Base-by-base conservation (phyloP, 352 stramenopile genomes). In the Phytophthora cajani region DNA sequence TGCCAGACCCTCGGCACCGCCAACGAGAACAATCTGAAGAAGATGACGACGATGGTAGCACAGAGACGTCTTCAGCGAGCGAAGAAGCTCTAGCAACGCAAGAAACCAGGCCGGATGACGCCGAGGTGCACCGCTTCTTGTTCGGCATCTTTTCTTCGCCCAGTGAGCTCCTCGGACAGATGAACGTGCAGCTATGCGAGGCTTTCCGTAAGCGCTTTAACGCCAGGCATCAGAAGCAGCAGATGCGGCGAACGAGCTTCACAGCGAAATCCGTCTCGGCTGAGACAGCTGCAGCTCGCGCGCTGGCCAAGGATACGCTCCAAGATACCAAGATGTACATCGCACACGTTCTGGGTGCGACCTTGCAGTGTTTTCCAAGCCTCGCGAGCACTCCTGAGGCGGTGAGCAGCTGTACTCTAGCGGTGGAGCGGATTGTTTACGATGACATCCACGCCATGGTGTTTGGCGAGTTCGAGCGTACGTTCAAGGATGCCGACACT, bases 271-370 rank as follows among this genome's bases (percentile, higher is more conserved):
- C 65, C 2, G 72, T 19, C 19, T 12, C 46, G 46, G 33, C 47
- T 27, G 50, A 71, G 23, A 33, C 40, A 11, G 33, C 49, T 47
- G 60, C 64, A 19, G 44, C 33, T 33, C 62, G 67, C 1, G 38
- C 47, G 11, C 25, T 79, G 30, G 69, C 65, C 30, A 79, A 79
- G 27, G 82, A 89, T 27, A 89, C 82, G 1, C 71, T 92, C 27
- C 82, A 90, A 21, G 85, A 92, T 56, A 77, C 82, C 7, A 85
- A 88, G 58, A 91, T 91, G 81, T 91, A 92, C 44, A 52, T 92
- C 2, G 81, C 81, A 0, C 82, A 91, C 33, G 58, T 90, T 5
- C 47, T 88, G 9, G 81, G 82, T 10, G 81, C 77, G 33, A 91
- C 81, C 16, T 75, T 91, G 69, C 82, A 92, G 59, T 79, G 64